Evolutionary conservation across 805 yeast species (phyloP).

Genomic region (Suhomyces emberorum): DNA sequence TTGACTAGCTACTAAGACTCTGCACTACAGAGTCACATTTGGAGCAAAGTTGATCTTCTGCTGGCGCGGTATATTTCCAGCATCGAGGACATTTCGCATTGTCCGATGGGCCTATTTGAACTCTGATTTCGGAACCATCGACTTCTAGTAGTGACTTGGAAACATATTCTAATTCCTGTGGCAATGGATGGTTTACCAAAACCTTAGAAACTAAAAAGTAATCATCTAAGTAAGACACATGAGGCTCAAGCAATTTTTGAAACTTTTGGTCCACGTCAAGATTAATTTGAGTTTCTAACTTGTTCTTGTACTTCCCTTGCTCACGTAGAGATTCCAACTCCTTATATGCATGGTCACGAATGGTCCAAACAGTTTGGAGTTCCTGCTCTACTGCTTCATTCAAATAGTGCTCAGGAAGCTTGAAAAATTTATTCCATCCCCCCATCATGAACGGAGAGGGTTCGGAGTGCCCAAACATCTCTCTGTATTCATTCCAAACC

Average conservation of each 20-base stretch:
- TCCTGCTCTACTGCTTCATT: constrained; percentile 38
- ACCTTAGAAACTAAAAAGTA: constrained; percentile 66
- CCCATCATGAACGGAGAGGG: constrained; percentile 49
- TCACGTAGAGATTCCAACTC: constrained; percentile 56
- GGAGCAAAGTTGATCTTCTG: constrained; percentile 54
- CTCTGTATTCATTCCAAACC: constrained; percentile 65
- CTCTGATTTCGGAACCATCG: constrained; percentile 21
- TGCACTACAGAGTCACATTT: constrained; percentile 59
- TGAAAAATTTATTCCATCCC: constrained; percentile 32
- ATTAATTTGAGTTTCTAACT: constrained; percentile 55
- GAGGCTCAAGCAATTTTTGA: constrained; percentile 7
- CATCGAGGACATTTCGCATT: constrained; percentile 84
- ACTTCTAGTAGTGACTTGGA: constrained; percentile 2
- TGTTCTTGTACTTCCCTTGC: constrained; percentile 50
- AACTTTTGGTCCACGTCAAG: constrained; percentile 17
- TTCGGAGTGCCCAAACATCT: constrained; percentile 17
- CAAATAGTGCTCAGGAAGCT: constrained; percentile 31
- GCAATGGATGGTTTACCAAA: constrained; percentile 5
- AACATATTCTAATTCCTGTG: constrained; percentile 13
- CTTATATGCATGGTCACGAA: constrained; percentile 50
- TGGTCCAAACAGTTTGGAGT: constrained; percentile 43
- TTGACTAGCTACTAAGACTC: too few relatives aligned
- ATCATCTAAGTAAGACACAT: constrained; percentile 28
- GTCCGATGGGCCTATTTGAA: constrained; percentile 43
- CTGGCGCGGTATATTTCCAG: constrained; percentile 71